Percentiles rank a stretch among this genome's conserved stretches.
Conservation (phyloP, 345 rosid genomes). For the Toxicodendron radicans region DNA sequence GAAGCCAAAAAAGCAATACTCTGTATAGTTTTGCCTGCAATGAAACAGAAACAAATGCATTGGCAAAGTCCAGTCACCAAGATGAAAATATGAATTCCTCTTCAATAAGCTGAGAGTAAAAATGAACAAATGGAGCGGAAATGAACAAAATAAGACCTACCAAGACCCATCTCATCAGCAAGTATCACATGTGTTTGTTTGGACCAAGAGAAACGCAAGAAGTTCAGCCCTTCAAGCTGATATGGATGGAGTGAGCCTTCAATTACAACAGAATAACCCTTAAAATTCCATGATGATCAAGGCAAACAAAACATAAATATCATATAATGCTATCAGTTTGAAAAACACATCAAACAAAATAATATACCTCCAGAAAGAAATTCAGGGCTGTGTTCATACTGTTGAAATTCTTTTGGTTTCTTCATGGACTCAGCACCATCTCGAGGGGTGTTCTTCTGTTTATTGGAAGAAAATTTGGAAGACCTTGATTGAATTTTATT, state of each 20-base stretch:
- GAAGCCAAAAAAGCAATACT: conserved; percentile 98
- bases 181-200: conserved; percentile 97
- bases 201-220: conserved; percentile 94
- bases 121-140: conserved; percentile 2
- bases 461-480: conserved; percentile 42
- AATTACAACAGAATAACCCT: conserved; percentile 28
- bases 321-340: conserved; percentile 10
- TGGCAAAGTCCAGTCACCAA: conserved; percentile 15
- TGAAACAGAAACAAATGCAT: conserved; percentile 21
- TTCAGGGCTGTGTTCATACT: conserved; percentile 77
- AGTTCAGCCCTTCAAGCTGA: conserved; percentile 97
- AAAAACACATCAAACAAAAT: conserved; percentile 15
- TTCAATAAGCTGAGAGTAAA: conserved; percentile 6
- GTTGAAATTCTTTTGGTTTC: conserved; percentile 82
- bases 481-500: conserved; percentile 64
- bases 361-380: conserved; percentile 86
- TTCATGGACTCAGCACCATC: conserved; percentile 54
- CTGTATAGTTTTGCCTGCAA: conserved; percentile 94
- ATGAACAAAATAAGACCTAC: conserved; percentile 40
- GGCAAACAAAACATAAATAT: conserved; percentile 11
- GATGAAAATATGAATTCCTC: conserved; percentile 2
- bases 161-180: conserved; percentile 99
- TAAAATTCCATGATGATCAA: conserved; percentile 22
- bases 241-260: conserved; percentile 95
- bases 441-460: conserved; percentile 44